Base-by-base conservation (phyloP, 2,329 filamentous ascomycete species). In the Verticillium alfalfae region DNA sequence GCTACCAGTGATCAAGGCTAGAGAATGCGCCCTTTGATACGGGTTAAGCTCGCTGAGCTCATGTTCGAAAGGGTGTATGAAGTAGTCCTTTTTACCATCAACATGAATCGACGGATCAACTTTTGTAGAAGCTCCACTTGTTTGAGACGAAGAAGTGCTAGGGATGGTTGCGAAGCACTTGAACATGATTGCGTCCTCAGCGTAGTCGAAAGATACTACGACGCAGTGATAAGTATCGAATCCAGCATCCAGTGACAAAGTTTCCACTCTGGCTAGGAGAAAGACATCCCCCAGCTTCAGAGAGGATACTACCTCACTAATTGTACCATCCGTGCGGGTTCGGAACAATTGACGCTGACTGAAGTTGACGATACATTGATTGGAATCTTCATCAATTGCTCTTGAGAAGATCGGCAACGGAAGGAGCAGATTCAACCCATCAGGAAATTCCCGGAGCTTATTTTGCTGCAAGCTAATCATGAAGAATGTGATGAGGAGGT, bases 401-500 rank as follows among this genome's bases (percentile, higher is more conserved):
- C 5, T 22, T 31, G 45, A 26, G 9, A 13, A n/a, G 8, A 18
- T 12, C 9, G n/a, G 15, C 18, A 60, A 12, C 13, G 73, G 70
- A 10, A 73, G 72, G 57, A 71, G 75, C n/a, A 81, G 67, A 2
- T 66, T 67, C 15, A 82, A 67, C 1, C 81, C 81, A 0, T 66
- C 64, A 0, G 81, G 82, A 59, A 79, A 77, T 41, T 79, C 73
- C 7, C 80, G 77, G 26, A 82, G 72, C 1, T 66, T 72, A 38
- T 72, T 74, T 13, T 57, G 64, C 10, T 62, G 62, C 6, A 87
- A 79, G 56, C 86, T 84, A 13, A 77, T 70, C 70, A 93, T 95
- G 72, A 92, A 93, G 70, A 97, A 91, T 72, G 87, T 93, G 56
- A 96, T 76, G 0, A 97, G 81, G 2, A 97, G 80, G 70, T 97